Evolutionary conservation across 306 rosid species (phyloP), one percentile per base, ranked within the genome.

Genomic region (Quercus mongolica): DNA sequence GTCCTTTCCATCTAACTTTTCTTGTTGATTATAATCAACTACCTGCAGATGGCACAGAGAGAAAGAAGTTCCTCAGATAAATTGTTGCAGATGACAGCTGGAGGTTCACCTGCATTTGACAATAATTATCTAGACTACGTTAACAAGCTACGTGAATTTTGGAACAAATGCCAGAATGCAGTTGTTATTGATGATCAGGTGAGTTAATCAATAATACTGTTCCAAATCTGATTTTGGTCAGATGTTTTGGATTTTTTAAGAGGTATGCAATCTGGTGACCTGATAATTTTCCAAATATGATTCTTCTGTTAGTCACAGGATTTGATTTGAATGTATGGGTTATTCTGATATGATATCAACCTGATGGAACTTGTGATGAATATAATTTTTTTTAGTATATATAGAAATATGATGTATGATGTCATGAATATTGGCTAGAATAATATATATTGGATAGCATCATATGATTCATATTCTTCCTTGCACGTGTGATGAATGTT

Each of bases 141-240:
- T 44, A 88, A 82, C 82, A 92, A 84, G 85, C 83, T 90, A 44
- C 81, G 82, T 5, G 79, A 90, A 62, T 80, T 78, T 75, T 86
- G 90, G 92, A 84, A 72, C 54, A 81, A 70, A 75, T 75, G 83
- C 69, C 85, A 56, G 83, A 88, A 85, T 82, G 91, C 94, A 74
- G 81, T 88, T 78, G 83, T 89, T 51, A 74, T 90, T 62, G 91
- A 90, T 82, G 88, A 86, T 74, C 88, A 88, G 79, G 94, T 90
- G 56, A 82, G 86, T 35, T 65, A 10, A 68, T 68, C 38, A 18
- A 33, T 1, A 26, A 44, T 86, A 33, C 44, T 69, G 57, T 26
- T 25, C 31, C 20, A 74, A 56, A 61, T 80, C 18, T 30, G 11
- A 49, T 57, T 61, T 64, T 75, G 54, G 52, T 49, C 65, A 46